Conservation (phyloP, 2,329 filamentous ascomycete species). For the Cordyceps cicadae region DNA sequence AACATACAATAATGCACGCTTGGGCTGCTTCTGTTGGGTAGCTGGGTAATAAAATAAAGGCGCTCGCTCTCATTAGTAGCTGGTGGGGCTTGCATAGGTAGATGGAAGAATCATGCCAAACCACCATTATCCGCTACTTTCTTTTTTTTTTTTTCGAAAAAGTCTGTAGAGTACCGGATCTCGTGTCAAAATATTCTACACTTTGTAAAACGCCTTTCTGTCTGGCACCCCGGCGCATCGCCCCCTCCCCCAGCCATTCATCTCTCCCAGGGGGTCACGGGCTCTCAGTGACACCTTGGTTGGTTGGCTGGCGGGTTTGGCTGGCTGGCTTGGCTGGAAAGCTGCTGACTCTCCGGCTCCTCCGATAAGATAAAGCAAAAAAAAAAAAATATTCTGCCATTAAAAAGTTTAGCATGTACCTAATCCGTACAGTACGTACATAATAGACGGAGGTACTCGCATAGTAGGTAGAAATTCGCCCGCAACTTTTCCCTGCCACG, state of each 20-base stretch:
- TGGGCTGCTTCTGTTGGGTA: neutral
- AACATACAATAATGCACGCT: neutral
- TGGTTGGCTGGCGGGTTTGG: neutral
- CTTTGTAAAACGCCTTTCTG: neutral
- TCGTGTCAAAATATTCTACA: too few relatives aligned
- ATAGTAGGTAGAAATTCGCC: neutral
- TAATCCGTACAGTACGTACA: too few relatives aligned
- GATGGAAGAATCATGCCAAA: too few relatives aligned
- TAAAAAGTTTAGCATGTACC: too few relatives aligned
- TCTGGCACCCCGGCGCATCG: neutral
- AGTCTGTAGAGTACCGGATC: too few relatives aligned
- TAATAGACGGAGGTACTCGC: neutral
- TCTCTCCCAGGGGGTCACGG: conserved; percentile 4
- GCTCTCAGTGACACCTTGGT: conserved; percentile 1
- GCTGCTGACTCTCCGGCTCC: neutral
- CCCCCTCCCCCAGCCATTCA: neutral
- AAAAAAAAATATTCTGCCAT: conserved; percentile 11
- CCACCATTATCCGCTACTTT: too few relatives aligned
- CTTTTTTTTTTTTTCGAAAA: too few relatives aligned
- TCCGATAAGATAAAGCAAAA: conserved; percentile 11
- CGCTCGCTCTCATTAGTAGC: neutral
- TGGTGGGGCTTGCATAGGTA: neutral
- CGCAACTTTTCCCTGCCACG: conserved; percentile 6
- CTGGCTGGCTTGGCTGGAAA: neutral
- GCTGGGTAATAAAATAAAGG: neutral